phyloP scores from a whole-genome alignment of 2,329 filamentous ascomycete genomes.

The Macrophomina pseudophaseolina region DNA sequence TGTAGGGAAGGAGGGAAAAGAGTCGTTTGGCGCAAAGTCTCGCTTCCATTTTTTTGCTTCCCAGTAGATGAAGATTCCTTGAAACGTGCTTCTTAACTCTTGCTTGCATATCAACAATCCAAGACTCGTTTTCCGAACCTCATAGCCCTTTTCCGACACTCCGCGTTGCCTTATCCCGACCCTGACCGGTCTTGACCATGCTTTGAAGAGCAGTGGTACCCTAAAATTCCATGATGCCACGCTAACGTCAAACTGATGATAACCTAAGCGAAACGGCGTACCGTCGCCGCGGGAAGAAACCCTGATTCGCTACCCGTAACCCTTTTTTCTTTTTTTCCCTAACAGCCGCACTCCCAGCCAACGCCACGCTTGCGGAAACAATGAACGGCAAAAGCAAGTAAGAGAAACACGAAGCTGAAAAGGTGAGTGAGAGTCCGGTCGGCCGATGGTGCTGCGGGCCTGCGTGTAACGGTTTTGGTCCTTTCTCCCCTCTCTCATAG shows the following conservation, averaged over 20 bases:
- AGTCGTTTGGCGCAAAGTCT: slow-evolving; percentile 1
- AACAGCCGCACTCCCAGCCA: slow-evolving; percentile 20
- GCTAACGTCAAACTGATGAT: slow-evolving; percentile 19
- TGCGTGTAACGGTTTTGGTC: neutral
- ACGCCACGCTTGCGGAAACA: slow-evolving; percentile 22
- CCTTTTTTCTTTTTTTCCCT: neutral
- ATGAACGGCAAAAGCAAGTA: slow-evolving; percentile 15
- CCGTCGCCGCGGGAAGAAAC: slow-evolving; percentile 22
- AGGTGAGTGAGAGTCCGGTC: neutral
- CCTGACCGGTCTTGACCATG: neutral
- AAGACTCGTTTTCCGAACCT: slow-evolving; percentile 5
- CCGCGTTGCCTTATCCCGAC: neutral
- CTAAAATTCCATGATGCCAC: slow-evolving; percentile 20
- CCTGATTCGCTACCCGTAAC: slow-evolving; percentile 24
- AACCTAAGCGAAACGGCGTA: slow-evolving; percentile 24
- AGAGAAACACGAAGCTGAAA: slow-evolving; percentile 15
- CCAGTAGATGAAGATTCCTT: slow-evolving; percentile 20
- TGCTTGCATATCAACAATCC: slow-evolving; percentile 1
- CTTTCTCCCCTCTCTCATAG: neutral
- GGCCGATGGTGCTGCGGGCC: neutral
- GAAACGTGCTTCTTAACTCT: slow-evolving; percentile 4
- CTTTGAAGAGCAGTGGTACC: slow-evolving; percentile 13
- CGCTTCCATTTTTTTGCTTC: slow-evolving; percentile 12
- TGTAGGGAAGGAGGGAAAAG: neutral
- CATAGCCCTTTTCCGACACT: slow-evolving; percentile 3